Conservation (phyloP, 2,329 filamentous ascomycete species). For the Penicillium sp. region DNA sequence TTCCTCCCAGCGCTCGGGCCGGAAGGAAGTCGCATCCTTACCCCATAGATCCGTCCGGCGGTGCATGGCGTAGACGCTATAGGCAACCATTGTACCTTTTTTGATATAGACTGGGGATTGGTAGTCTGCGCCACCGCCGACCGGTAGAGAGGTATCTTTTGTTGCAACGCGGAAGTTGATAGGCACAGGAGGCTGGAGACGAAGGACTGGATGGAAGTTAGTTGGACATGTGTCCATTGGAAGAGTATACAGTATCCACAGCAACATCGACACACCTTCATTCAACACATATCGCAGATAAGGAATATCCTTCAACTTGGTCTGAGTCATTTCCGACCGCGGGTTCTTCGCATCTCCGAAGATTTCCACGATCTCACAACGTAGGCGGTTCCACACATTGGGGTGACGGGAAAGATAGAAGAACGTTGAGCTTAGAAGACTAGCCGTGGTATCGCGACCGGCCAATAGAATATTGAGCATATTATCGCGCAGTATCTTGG, state of each 20-base stretch:
- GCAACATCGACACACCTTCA: conserved; percentile 27
- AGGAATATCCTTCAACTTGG: conserved; percentile 42
- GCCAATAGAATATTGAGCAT: conserved; percentile 54
- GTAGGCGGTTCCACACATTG: conserved; percentile 39
- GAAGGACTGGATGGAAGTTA: conserved; percentile 33
- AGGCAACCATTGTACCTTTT: conserved; percentile 65
- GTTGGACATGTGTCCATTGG: background rate
- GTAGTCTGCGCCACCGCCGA: conserved; percentile 61
- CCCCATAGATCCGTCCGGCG: conserved; percentile 56
- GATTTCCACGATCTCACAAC: conserved; percentile 35
- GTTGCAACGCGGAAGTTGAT: conserved; percentile 46
- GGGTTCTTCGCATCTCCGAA: conserved; percentile 45
- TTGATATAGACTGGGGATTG: conserved; percentile 62
- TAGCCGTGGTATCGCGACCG: conserved; percentile 55
- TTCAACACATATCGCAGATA: conserved; percentile 44
- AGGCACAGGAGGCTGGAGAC: conserved; percentile 48
- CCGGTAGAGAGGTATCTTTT: conserved; percentile 45
- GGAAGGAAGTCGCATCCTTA: conserved; percentile 46
- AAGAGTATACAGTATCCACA: background rate
- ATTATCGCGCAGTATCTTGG: conserved; percentile 48
- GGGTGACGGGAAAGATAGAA: conserved; percentile 48
- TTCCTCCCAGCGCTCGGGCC: conserved; percentile 53
- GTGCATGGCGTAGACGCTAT: conserved; percentile 72
- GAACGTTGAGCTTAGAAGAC: conserved; percentile 47
- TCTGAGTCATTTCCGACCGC: conserved; percentile 44